Evolutionary conservation across 441 rosid genomes (phyloP).

Genomic region (Syzygium malaccense): DNA sequence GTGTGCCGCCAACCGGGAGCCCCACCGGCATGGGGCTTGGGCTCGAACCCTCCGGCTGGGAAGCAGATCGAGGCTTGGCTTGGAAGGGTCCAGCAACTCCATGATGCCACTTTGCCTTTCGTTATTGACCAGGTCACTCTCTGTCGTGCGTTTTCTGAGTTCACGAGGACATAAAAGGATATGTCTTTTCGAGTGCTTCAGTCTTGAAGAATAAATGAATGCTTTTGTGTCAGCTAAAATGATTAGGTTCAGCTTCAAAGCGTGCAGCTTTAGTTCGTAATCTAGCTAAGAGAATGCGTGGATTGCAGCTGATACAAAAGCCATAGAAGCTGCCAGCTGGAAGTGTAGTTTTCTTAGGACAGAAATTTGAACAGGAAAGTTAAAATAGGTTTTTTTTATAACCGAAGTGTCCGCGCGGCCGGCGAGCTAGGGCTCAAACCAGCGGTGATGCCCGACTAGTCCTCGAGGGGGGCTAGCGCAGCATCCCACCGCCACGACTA

Average conservation of each 20-base stretch:
- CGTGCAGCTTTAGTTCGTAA: not conserved
- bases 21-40: not conserved
- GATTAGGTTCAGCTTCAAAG: not conserved
- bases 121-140: not conserved
- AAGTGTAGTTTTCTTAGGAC: not conserved
- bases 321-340: not conserved
- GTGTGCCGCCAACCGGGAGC: not conserved
- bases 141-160: not conserved
- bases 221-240: not conserved
- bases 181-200: not conserved
- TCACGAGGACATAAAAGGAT: not conserved
- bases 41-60: not conserved
- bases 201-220: not conserved
- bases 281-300: not conserved
- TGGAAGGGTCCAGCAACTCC: not conserved
- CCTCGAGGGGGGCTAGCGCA: too few relatives aligned
- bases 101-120: not conserved
- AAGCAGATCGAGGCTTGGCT: not conserved
- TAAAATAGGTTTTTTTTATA: too few relatives aligned
- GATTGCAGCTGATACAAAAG: too few relatives aligned
- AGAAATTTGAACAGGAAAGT: not conserved
- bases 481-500: too few relatives aligned
- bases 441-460: too few relatives aligned
- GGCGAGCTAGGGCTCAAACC: too few relatives aligned
- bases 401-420: too few relatives aligned